Evolutionary conservation across 768 basidiomycete genomes (phyloP), one percentile per base, ranked within the genome.

Genomic region (Strobilomyces echinocephalus): DNA sequence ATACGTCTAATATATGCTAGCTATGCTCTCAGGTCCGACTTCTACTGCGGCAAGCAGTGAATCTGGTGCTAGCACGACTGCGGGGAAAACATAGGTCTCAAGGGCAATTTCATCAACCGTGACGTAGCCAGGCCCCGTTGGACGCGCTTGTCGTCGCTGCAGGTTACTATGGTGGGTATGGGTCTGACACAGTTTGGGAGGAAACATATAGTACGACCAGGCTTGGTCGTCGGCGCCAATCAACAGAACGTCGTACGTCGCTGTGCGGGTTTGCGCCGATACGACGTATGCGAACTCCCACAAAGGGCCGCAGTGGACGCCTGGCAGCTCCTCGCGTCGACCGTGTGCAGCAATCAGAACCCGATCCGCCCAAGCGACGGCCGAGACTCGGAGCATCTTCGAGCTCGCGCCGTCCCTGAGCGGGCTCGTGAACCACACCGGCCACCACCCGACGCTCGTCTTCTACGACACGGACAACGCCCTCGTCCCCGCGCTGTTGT

Each of bases 401-500:
- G 74, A 75, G 49, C 63, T 74, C 6, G 61, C 62, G 1, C 74
- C 74, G 2, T 64, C 67, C 0, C 46, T 70, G 33, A 60, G 60
- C 0, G 73, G 73, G 28, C 59, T 76, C 15, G 67, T 67, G 1
- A 69, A 71, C 47, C 63, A 60, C 20, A 66, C 66, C 3, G 70
- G 68, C 12, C 66, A 63, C 44, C 69, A 69, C 20, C 66, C 72
- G 0, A 74, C 73, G 16, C 39, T 61, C 21, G 47, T 74, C 8
- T 68, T 68, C 30, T 75, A 76, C 35, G 66, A 75, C 54, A 73
- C 74, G 1, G 62, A 72, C 60, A 59, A 62, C 1, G 88, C 88
- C 6, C 79, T 95, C 40, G 81, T 91, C 11, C 87, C 91, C 1
- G 84, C 91, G 0, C 72, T 95, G 24, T 2, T 24, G 24, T 76